Percentiles rank a stretch among this genome's conserved stretches.
phyloP scores from a whole-genome alignment of 2,329 filamentous ascomycete genomes.

The Trichocomaceae sp. region DNA sequence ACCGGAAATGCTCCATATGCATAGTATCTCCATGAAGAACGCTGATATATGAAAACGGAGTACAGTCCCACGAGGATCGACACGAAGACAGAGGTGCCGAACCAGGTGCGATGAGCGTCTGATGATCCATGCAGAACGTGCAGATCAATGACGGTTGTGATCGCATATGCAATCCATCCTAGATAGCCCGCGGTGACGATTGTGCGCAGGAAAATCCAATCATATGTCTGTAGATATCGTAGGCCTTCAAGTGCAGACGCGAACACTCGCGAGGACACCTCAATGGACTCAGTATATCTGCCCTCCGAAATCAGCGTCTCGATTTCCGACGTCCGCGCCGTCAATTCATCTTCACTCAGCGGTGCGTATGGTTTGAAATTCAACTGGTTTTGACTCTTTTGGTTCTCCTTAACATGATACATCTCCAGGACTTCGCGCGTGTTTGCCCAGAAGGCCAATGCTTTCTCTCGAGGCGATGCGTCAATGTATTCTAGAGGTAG shows the following conservation, averaged over 20 bases:
- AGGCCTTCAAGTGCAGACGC: slow-evolving; percentile 71
- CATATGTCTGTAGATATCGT: slow-evolving; percentile 93
- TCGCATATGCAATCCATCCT: slow-evolving; percentile 89
- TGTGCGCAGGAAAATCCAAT: slow-evolving; percentile 90
- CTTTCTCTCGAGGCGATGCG: slow-evolving; percentile 67
- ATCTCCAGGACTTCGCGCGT: slow-evolving; percentile 85
- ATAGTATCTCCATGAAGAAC: slow-evolving; percentile 79
- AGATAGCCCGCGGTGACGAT: slow-evolving; percentile 86
- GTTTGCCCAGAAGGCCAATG: slow-evolving; percentile 76
- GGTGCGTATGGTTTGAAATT: slow-evolving; percentile 69
- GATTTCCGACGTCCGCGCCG: slow-evolving; percentile 63
- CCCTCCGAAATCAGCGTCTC: slow-evolving; percentile 59
- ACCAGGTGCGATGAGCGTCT: slow-evolving; percentile 55
- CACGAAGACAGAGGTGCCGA: slow-evolving; percentile 61
- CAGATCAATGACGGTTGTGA: slow-evolving; percentile 80
- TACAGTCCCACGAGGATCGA: slow-evolving; percentile 70
- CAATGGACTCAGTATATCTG: slow-evolving; percentile 69
- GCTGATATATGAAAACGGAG: slow-evolving; percentile 70
- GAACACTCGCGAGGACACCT: slow-evolving; percentile 69
- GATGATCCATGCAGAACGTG: slow-evolving; percentile 72
- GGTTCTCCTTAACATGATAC: slow-evolving; percentile 87
- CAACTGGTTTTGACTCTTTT: slow-evolving; percentile 69
- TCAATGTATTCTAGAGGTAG: slow-evolving; percentile 77
- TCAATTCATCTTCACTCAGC: slow-evolving; percentile 58
- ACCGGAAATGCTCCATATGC: slow-evolving; percentile 87